Conservation (phyloP, 208 protist species). For the Acanthamoeba rhysodes region DNA sequence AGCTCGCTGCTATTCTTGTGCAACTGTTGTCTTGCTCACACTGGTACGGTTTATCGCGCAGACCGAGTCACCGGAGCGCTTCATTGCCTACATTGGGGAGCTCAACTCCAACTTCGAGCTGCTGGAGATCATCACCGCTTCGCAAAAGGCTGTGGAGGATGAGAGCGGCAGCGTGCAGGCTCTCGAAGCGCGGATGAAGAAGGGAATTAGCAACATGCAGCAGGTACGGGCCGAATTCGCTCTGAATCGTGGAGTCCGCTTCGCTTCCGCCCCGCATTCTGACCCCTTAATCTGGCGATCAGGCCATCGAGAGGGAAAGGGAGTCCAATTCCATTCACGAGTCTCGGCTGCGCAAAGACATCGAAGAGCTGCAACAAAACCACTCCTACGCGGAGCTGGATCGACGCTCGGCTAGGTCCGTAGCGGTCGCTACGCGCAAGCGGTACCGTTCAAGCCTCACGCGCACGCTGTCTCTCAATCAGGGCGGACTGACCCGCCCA, state of each 20-base stretch:
- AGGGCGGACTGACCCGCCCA: not conserved
- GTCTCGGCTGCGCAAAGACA: slow-evolving; percentile 22
- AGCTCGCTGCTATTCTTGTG: not conserved
- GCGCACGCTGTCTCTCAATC: not conserved
- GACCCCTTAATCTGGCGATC: not conserved
- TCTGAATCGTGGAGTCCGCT: too few relatives aligned
- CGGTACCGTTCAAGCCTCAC: not conserved
- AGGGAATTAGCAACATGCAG: slow-evolving; percentile 25
- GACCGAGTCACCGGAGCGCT: slow-evolving; percentile 26
- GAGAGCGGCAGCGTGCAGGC: slow-evolving; percentile 41
- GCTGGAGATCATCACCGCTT: slow-evolving; percentile 33
- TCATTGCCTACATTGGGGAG: slow-evolving; percentile 45
- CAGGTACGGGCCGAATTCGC: not conserved
- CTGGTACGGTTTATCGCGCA: not conserved
- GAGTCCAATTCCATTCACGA: slow-evolving; percentile 63
- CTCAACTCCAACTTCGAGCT: slow-evolving; percentile 64
- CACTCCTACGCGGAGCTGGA: not conserved
- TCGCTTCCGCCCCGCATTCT: not conserved
- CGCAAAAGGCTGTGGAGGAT: slow-evolving; percentile 28
- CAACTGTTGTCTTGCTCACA: not conserved
- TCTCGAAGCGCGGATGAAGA: slow-evolving; percentile 15
- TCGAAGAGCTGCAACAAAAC: slow-evolving; percentile 33
- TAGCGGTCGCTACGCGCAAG: not conserved
- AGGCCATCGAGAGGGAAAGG: slow-evolving; percentile 54
- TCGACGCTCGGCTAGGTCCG: not conserved